Evolutionary conservation across 805 yeast species (phyloP), one percentile per base, ranked within the genome.

Genomic region (Myxozyma vanderwaltii): DNA sequence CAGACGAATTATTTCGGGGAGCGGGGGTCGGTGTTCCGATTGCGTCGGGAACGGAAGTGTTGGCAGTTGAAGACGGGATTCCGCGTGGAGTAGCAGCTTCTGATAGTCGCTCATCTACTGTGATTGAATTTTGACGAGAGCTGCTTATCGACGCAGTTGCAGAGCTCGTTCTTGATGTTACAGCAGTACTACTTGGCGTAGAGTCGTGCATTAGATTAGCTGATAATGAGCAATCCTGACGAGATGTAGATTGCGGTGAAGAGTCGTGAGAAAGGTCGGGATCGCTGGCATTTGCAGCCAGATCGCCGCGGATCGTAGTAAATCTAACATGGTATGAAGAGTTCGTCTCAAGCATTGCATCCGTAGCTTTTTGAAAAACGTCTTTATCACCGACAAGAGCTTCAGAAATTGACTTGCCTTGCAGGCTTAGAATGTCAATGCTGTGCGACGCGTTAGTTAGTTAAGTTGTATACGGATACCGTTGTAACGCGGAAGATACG

Each of bases 351-450:
- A 70, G 70, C 61, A 70, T 67, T 27, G 74, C 71, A 46, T 74
- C 72, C 17, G 72, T 70, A 0, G 78, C 73, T 17, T 57, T 48
- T 15, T 48, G 62, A 43, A 72, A 72, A 3, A 70, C 70, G n/a
- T 57, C 65, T 24, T 61, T 61, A 21, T 66, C 63, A 29, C 72
- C 72, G 35, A 63, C 57, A 2, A 72, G 63, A 24, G 61, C 51
- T n/a, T 60, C 58, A 15, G 69, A 43, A 26, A 72, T 56, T 3
- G 68, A 69, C 31, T 47, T 54, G 29, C 70, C 70, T 7, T 64
- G 51, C 45, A 68, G 40, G 17, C 33, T 48, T 19, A 35, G 54
- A 8, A 66, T 60, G 21, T 61, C 61, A 47, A 43, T 41, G 19
- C 58, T 50, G 27, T 35, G 46, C n/a, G 56, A n/a, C n/a, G n/a